phyloP scores from a whole-genome alignment of 176 grass and related monocot genomes.

The Aegilops longissima region DNA sequence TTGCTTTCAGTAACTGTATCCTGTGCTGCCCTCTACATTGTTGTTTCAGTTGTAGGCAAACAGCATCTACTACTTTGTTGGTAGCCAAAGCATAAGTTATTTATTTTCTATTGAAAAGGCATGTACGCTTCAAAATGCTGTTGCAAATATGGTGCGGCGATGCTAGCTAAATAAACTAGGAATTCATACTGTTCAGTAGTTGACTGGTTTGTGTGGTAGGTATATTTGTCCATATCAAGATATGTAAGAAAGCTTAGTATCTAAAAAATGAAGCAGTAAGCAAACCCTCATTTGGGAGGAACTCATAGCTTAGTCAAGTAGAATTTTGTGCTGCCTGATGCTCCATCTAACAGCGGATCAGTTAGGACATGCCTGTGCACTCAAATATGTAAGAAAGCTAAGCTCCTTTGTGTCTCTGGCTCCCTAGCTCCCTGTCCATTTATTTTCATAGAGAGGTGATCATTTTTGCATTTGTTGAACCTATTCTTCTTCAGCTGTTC shows the following conservation, averaged over 20 bases:
- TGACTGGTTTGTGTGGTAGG: background rate
- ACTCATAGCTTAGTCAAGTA: background rate
- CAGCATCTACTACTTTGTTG: background rate
- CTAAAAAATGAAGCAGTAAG: background rate
- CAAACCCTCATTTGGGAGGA: background rate
- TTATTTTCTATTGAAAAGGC: conserved; percentile 4
- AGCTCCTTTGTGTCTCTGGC: background rate
- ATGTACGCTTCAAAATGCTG: background rate
- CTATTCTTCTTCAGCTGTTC: background rate
- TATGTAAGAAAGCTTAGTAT: too few species aligned
- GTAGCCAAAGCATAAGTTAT: background rate
- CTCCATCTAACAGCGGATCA: background rate
- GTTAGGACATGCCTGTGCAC: background rate
- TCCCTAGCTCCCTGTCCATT: background rate
- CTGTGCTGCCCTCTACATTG: background rate
- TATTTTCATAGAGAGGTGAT: background rate
- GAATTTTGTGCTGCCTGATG: background rate
- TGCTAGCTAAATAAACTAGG: background rate
- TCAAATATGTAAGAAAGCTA: background rate
- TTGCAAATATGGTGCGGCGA: background rate
- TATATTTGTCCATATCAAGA: conserved; percentile 7
- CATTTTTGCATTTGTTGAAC: background rate
- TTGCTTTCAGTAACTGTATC: background rate
- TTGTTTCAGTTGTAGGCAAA: background rate
- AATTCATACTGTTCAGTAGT: background rate